Base-by-base conservation (phyloP, 441 rosid genomes). In the Metrosideros polymorpha region DNA sequence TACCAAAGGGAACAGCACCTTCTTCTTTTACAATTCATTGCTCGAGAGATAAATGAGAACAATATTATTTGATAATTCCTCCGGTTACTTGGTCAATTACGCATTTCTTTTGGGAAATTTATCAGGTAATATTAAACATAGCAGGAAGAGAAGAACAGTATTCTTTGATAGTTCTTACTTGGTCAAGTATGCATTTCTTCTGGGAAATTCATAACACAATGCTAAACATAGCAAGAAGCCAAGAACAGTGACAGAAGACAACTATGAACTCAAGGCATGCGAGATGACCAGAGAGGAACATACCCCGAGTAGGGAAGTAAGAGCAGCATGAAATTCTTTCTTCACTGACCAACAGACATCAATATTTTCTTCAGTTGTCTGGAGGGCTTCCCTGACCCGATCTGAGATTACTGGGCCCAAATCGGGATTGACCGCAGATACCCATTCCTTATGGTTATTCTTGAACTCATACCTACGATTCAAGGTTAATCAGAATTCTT, bases 381-480 rank as follows among this genome's bases (percentile, higher is more conserved):
- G 52, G 24, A 96, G 77, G 19, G 99, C 99, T 87, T 92, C 95
- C 91, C 95, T 90, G 66, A 97, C 91, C 82, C 94, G 88, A 90
- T 92, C 92, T 17, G 90, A 88, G 92, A 95, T 90, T 59, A 93
- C 92, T 0, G 98, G 97, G 89, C 99, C 98, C 76, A 97, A 89
- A 83, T 91, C 82, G 49, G 99, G 98, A 59, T 95, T 97, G 82
- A 93, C 94, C 43, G 87, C 87, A 7, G 89, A 91, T 71, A 96
- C 83, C 99, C 98, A 95, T 89, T 95, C 94, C 47, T 94, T 93
- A 59, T 96, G 97, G 89, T 95, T 92, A 9, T 89, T 93, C 94
- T 95, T 96, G 93, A 97, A 97, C 86, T 97, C 99, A 84, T 89
- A 89, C 94, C 98, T 95, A 86, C 6, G 77, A 82, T 87, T 86